Conservation (phyloP, 83 land plant genomes). For the Diphasiastrum complanatum region DNA sequence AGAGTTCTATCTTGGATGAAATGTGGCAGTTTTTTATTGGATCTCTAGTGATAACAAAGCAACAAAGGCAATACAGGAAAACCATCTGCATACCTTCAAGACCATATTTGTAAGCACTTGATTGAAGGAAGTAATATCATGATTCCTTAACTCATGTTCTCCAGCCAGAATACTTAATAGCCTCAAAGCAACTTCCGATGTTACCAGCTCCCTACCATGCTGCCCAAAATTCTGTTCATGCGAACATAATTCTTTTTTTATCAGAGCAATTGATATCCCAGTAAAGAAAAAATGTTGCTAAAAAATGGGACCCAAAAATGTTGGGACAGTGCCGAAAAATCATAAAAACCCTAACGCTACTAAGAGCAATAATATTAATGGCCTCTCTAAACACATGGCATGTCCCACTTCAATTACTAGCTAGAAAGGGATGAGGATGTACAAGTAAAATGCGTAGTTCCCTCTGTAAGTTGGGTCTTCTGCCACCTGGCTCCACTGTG, state of each 20-base stretch:
- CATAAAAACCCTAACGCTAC: too few species aligned
- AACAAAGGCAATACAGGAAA: too few species aligned
- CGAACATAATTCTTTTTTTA: slow-evolving; percentile 51
- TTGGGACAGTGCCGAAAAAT: too few species aligned
- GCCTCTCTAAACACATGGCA: too few species aligned
- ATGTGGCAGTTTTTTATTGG: too few species aligned
- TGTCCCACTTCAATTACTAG: neutral
- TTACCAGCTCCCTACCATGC: slow-evolving; percentile 93
- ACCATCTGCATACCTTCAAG: slow-evolving; percentile 85
- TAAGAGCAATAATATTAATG: neutral
- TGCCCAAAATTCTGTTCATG: slow-evolving; percentile 87
- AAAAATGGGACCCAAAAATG: too few species aligned
- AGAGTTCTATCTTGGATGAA: too few species aligned
- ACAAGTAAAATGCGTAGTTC: slow-evolving; percentile 75
- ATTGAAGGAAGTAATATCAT: slow-evolving; percentile 23
- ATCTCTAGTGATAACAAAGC: too few species aligned
- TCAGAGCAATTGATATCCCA: slow-evolving; percentile 8
- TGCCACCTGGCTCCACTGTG: slow-evolving; percentile 41
- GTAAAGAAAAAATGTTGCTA: neutral
- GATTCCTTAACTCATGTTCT: slow-evolving; percentile 35
- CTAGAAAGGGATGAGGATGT: slow-evolving; percentile 14
- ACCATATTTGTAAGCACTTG: slow-evolving; percentile 47
- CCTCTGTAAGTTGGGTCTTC: slow-evolving; percentile 20
- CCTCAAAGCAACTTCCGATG: slow-evolving; percentile 87
- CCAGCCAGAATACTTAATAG: slow-evolving; percentile 54